These are phyloP conservation scores for Inonotus obliquus DNA, from an alignment of 1,284 basidiomycete species.

Conservation along the genomic window DNA sequence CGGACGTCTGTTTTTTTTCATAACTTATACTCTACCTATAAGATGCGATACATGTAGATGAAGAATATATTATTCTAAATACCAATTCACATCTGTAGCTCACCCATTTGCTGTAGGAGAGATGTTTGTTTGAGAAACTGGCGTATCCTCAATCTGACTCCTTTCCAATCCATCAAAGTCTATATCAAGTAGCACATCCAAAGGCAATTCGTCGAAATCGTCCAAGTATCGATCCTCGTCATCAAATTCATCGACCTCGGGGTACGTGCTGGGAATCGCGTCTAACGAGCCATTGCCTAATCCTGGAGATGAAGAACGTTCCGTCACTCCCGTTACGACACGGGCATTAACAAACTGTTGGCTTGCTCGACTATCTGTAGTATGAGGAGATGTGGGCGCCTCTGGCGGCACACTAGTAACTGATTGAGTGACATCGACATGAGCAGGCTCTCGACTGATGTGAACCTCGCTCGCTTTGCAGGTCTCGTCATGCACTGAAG, in stretches of 20 bases:
- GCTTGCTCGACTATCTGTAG: background rate
- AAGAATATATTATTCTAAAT: background rate
- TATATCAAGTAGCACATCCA: constrained; percentile 21
- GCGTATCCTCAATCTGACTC: constrained; percentile 6
- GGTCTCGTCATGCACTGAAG: constrained; percentile 21
- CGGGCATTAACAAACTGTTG: constrained; percentile 4
- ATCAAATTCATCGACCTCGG: constrained; percentile 12
- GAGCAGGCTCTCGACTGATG: background rate
- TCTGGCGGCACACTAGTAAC: background rate
- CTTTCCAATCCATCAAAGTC: constrained; percentile 12
- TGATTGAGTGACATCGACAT: background rate
- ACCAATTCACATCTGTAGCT: no score
- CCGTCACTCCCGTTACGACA: background rate
- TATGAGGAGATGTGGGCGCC: no score
- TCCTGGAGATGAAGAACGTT: background rate
- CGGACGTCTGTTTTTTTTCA: background rate
- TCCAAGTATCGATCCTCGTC: constrained; percentile 24
- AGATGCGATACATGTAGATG: background rate
- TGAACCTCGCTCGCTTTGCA: background rate
- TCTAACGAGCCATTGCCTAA: background rate
- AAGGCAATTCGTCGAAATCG: constrained; percentile 21
- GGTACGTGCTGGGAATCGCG: constrained; percentile 11
- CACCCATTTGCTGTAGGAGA: background rate
- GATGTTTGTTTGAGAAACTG: background rate
- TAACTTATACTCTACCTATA: background rate